Percentiles rank a stretch among this genome's conserved stretches.
Evolutionary conservation across 2,329 filamentous ascomycete genomes (phyloP).

Genomic region (Beauveria bassiana): DNA sequence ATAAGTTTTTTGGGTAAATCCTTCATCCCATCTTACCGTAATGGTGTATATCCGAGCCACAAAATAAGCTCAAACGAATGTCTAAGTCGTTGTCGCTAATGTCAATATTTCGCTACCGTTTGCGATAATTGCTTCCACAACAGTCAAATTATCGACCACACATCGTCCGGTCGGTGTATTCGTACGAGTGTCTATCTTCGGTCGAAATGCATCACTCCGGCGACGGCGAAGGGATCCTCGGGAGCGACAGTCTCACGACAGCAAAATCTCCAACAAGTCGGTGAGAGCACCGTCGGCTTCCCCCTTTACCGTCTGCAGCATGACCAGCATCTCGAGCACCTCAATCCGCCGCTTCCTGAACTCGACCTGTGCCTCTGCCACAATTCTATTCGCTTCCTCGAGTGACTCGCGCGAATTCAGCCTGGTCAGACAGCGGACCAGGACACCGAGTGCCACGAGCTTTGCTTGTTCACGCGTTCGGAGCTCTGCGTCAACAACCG

Average conservation of each 20-base stretch:
- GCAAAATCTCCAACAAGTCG: not conserved
- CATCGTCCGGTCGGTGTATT: not conserved
- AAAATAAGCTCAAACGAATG: no score
- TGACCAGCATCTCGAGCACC: constrained; percentile 2
- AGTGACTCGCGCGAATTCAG: not conserved
- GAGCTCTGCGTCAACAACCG: not conserved
- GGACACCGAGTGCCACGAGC: not conserved
- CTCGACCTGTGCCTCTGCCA: not conserved
- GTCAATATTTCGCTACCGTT: not conserved
- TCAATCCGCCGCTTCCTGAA: not conserved
- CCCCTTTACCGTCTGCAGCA: not conserved
- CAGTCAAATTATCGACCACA: not conserved
- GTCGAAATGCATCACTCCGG: not conserved
- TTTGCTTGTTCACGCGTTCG: not conserved
- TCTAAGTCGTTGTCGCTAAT: not conserved
- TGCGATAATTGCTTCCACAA: not conserved
- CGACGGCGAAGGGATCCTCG: not conserved
- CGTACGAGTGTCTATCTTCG: not conserved
- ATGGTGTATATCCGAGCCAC: no score
- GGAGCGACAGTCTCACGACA: not conserved
- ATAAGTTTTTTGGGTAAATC: no score
- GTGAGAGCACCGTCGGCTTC: not conserved
- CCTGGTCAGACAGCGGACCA: not conserved
- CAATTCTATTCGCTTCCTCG: not conserved
- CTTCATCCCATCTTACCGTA: no score